phyloP scores from a whole-genome alignment of 2,329 filamentous ascomycete species.

The Pestalotiopsis fici region DNA sequence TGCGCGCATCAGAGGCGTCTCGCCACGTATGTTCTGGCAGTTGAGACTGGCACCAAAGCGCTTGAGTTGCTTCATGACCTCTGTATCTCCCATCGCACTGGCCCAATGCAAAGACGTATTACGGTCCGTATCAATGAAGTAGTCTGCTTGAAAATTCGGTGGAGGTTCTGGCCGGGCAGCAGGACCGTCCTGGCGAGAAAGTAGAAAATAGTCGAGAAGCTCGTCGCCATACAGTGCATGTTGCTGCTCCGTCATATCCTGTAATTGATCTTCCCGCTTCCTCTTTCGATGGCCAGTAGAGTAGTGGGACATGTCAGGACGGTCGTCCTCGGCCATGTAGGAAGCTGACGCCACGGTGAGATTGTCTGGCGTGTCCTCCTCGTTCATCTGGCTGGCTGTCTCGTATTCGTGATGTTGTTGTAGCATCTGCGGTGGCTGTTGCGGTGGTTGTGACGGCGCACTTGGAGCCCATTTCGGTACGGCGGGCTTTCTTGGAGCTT shows the following conservation, averaged over 20 bases:
- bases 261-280: slow-evolving; percentile 67
- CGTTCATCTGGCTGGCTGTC: slow-evolving; percentile 63
- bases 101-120: slow-evolving; percentile 97
- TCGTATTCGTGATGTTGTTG: slow-evolving; percentile 60
- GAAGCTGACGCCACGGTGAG: slow-evolving; percentile 81
- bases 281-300: slow-evolving; percentile 69
- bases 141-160: slow-evolving; percentile 82
- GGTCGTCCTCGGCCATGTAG: slow-evolving; percentile 81
- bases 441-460: slow-evolving; percentile 23
- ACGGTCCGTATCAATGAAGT: slow-evolving; percentile 88
- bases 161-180: slow-evolving; percentile 78
- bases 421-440: neutral
- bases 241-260: slow-evolving; percentile 73
- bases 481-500: slow-evolving; percentile 68
- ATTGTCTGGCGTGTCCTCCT: slow-evolving; percentile 83
- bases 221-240: slow-evolving; percentile 92
- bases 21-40: slow-evolving; percentile 70
- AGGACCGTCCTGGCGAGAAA: slow-evolving; percentile 76
- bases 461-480: slow-evolving; percentile 56
- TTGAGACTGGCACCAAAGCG: slow-evolving; percentile 75
- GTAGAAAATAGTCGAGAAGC: slow-evolving; percentile 93
- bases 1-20: slow-evolving; percentile 92
- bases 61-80: slow-evolving; percentile 86
- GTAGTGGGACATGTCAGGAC: slow-evolving; percentile 68
- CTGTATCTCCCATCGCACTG: slow-evolving; percentile 93